phyloP scores from a whole-genome alignment of 306 rosid species.

The Oemleria cerasiformis region DNA sequence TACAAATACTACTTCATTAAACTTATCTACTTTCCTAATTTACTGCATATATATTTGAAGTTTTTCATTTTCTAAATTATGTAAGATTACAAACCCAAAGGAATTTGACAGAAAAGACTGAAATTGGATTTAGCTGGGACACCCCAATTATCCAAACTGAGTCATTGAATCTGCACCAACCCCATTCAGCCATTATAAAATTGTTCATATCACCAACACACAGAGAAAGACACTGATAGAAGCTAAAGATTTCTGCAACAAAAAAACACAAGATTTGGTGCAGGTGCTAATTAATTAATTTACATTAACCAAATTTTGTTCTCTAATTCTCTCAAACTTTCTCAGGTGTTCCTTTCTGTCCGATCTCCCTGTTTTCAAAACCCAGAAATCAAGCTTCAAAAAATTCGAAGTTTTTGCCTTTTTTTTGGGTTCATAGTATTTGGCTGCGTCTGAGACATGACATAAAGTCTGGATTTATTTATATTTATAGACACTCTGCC shows the following conservation, averaged over 20 bases:
- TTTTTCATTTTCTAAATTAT: too few species aligned
- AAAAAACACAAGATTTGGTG: neutral
- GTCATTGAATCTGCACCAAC: neutral
- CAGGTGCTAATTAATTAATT: neutral
- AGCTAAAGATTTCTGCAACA: constrained; percentile 7
- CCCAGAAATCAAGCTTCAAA: constrained; percentile 21
- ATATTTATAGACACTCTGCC: neutral
- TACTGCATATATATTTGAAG: too few species aligned
- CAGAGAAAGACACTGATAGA: neutral
- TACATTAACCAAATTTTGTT: neutral
- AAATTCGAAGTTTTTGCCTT: neutral
- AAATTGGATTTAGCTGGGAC: neutral
- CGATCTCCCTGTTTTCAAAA: constrained; percentile 32
- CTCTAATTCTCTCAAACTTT: neutral
- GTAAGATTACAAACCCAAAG: neutral
- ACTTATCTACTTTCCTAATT: too few species aligned
- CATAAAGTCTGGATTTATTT: neutral
- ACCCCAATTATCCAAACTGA: neutral
- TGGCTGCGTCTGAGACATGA: constrained; percentile 15
- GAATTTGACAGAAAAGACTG: neutral
- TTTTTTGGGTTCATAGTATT: constrained; percentile 9
- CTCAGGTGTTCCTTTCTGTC: constrained; percentile 36
- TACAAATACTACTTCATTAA: too few species aligned
- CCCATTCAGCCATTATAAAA: constrained; percentile 18
- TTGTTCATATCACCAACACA: neutral